Base-by-base conservation (phyloP, 495 filamentous ascomycete genomes). In the Amphirosellinia nigrospora region DNA sequence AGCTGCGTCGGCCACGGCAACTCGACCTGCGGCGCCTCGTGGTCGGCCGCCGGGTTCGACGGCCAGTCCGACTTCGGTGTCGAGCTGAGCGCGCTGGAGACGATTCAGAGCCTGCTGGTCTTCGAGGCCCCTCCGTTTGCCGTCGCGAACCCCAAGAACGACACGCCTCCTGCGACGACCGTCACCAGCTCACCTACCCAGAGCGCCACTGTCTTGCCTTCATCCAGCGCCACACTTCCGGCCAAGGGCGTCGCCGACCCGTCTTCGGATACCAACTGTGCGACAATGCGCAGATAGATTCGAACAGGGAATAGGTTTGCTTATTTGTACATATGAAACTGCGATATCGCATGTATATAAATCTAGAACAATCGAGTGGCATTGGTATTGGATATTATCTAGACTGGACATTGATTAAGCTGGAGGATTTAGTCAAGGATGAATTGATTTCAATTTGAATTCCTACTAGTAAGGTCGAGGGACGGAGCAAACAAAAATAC, bases 21-120 rank as follows among this genome's bases (percentile, higher is more conserved):
- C 72, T 78, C 83, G 3, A 85, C 84, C 0, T 97, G 94, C 77
- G 92, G 93, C 0, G 79, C 92, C 70, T 84, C 81, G 71, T 96
- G 94, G 91, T 87, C 79, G 71, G 79, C 76, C 30, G 70, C 74
- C 15, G 76, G 78, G 4, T 93, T 86, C 79, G 92, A 94, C 74
- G 88, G 86, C 2, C 77, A 80, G 28, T 77, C 72, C 15, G 86
- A 87, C 15, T 80, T 90, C 6, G 88, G 89, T 1, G 86, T 90
- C 77, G 85, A 90, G 73, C 82, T 91, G 75, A 85, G 82, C 50
- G 89, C 87, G 0, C 76, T 92, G 52, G 85, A 87, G 65, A 81
- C 87, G n/a, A 81, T 92, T 5, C 82, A 87, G 71, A 84, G 86
- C 11, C 77, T 81, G 2, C 60, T 87, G 1, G 75, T 81, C 53